These are phyloP conservation scores for Talaromyces piceae DNA, from an alignment of 2,329 filamentous ascomycete species.

Conservation along the genomic window DNA sequence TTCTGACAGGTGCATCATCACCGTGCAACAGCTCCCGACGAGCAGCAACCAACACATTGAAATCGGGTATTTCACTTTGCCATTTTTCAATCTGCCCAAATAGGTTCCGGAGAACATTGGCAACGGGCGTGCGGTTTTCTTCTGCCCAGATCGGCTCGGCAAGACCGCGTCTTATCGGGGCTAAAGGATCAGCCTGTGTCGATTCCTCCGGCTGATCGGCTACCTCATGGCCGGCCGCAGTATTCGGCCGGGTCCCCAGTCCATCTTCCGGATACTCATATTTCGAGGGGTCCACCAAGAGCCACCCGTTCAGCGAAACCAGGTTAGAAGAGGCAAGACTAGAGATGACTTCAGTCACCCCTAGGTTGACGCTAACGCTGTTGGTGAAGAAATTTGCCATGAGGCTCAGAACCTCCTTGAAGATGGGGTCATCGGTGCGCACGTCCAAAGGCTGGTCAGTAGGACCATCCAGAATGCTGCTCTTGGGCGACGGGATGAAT, in stretches of 20 bases:
- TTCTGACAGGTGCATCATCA: slow-evolving; percentile 19
- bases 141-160: slow-evolving; percentile 43
- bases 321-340: slow-evolving; percentile 78
- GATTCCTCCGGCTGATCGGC: slow-evolving; percentile 32
- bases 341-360: slow-evolving; percentile 74
- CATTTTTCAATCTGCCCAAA: slow-evolving; percentile 57
- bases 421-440: slow-evolving; percentile 54
- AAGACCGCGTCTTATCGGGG: slow-evolving; percentile 23
- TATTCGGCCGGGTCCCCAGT: background rate
- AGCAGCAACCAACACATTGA: slow-evolving; percentile 63
- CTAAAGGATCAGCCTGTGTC: slow-evolving; percentile 23
- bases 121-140: slow-evolving; percentile 40
- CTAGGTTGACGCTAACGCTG: slow-evolving; percentile 82
- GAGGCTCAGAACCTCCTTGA: slow-evolving; percentile 48
- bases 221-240: slow-evolving; percentile 16
- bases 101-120: slow-evolving; percentile 53
- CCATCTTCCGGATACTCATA: slow-evolving; percentile 43
- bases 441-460: slow-evolving; percentile 60
- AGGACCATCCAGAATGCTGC: slow-evolving; percentile 35
- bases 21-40: slow-evolving; percentile 38
- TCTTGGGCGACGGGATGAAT: slow-evolving; percentile 20
- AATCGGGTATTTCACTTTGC: slow-evolving; percentile 59
- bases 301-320: slow-evolving; percentile 83
- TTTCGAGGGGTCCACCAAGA: slow-evolving; percentile 63
- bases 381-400: slow-evolving; percentile 81